Evolutionary conservation across 202 grass and related monocot species (phyloP), one percentile per base, ranked within the genome.

Genomic region (Zizania palustris): DNA sequence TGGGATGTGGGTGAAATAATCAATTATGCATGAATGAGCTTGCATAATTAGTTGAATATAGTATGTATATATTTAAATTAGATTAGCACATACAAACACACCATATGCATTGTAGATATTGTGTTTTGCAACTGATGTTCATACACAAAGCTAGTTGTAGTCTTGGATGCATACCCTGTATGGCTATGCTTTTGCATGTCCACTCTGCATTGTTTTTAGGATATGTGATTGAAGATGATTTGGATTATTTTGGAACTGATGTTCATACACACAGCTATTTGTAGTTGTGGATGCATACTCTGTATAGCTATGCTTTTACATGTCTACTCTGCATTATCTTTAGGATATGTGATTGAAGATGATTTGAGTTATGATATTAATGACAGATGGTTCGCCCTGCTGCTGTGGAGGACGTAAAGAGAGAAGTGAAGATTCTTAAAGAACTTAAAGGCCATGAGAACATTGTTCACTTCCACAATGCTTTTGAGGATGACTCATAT

Each of bases 381-480:
- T 88, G 57, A 80, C 81, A 99, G 96, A 99, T 99, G 96, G 69
- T 76, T 53, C 79, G 86, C 69, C 96, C 85, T 71, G 75, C 93
- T 84, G 92, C 96, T 65, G 82, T 95, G 67, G 92, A 95, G 53
- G 96, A 99, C 82, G 96, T 99, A 59, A 99, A 92, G 77, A 89
- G 90, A 86, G 96, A 99, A 99, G 96, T 99, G 53, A 91, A 80
- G 73, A 99, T 99, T 85, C 87, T 95, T 67, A 75, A 72, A 86
- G 87, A 78, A 73, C 92, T 99, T 60, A 90, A 90, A 92, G 92
- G 92, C 34, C 96, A 99, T 83, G 92, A 99, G 80, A 99, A 99
- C 83, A 88, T 99, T 81, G 91, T 99, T 77, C 81, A 90, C 61
- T 99, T 99, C 78, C 75, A 93, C 89, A 90, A 93, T 66, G 91